These are phyloP conservation scores for Areca catechu DNA, from an alignment of 176 grass and related monocot genomes.

Conservation along the genomic window DNA sequence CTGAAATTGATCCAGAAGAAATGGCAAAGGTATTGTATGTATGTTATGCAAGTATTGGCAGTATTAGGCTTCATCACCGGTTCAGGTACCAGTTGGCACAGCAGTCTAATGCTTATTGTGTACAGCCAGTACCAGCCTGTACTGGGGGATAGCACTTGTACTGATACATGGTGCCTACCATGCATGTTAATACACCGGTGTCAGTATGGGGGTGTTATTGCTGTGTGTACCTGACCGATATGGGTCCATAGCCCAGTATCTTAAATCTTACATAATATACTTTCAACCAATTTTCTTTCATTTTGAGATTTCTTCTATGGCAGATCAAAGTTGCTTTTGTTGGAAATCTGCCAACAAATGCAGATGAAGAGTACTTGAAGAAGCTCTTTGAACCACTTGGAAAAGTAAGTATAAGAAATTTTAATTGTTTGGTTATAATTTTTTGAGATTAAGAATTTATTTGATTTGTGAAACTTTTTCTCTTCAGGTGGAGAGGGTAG, in stretches of 20 bases:
- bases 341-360: slow-evolving; percentile 67
- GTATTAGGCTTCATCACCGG: no score
- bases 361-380: slow-evolving; percentile 47
- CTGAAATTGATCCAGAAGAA: slow-evolving; percentile 47
- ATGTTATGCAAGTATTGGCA: neutral
- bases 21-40: slow-evolving; percentile 55
- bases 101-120: no score
- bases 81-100: no score
- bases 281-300: neutral
- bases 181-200: no score
- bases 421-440: neutral
- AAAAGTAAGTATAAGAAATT: slow-evolving; percentile 25
- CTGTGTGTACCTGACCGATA: no score
- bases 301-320: neutral
- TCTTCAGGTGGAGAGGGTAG: slow-evolving; percentile 49
- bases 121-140: no score
- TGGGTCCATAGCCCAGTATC: no score
- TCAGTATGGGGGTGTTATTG: no score
- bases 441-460: neutral
- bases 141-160: no score
- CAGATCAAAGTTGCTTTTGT: slow-evolving; percentile 70
- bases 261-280: neutral
- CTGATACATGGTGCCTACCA: no score
- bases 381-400: slow-evolving; percentile 64
- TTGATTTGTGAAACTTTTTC: neutral